Evolutionary conservation across 2,329 filamentous ascomycete species (phyloP).

Genomic region (Talaromyces sp.): DNA sequence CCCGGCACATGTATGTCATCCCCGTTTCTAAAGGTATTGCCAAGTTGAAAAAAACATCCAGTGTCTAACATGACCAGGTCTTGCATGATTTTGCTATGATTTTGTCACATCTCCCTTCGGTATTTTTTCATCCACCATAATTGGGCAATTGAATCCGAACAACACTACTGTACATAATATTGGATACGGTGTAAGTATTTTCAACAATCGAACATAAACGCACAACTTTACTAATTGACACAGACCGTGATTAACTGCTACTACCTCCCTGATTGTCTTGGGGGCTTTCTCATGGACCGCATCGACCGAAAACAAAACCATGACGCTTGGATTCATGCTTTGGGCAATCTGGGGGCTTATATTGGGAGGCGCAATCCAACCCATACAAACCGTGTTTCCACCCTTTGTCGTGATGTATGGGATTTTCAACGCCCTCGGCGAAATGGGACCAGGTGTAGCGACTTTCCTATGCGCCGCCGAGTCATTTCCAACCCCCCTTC

Average conservation of each 20-base stretch:
- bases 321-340: constrained; percentile 51
- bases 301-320: constrained; percentile 52
- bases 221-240: not conserved
- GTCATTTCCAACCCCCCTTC: constrained; percentile 51
- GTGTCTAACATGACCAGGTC: not conserved
- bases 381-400: constrained; percentile 49
- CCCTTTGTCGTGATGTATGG: constrained; percentile 55
- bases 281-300: constrained; percentile 50
- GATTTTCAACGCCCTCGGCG: constrained; percentile 50
- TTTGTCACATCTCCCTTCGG: constrained; percentile 58
- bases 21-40: not conserved
- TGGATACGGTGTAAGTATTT: constrained; percentile 40
- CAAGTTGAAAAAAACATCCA: not conserved
- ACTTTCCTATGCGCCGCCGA: constrained; percentile 45
- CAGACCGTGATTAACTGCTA: constrained; percentile 52
- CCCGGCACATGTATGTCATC: constrained; percentile 45
- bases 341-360: constrained; percentile 51
- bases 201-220: not conserved
- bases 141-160: constrained; percentile 44
- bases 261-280: constrained; percentile 50
- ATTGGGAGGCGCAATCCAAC: constrained; percentile 49
- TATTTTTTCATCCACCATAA: constrained; percentile 56
- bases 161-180: constrained; percentile 44
- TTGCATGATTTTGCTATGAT: constrained; percentile 55
- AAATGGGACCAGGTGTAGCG: constrained; percentile 51